Base-by-base conservation (phyloP, 495 filamentous ascomycete species). In the Xylaria nigripes region DNA sequence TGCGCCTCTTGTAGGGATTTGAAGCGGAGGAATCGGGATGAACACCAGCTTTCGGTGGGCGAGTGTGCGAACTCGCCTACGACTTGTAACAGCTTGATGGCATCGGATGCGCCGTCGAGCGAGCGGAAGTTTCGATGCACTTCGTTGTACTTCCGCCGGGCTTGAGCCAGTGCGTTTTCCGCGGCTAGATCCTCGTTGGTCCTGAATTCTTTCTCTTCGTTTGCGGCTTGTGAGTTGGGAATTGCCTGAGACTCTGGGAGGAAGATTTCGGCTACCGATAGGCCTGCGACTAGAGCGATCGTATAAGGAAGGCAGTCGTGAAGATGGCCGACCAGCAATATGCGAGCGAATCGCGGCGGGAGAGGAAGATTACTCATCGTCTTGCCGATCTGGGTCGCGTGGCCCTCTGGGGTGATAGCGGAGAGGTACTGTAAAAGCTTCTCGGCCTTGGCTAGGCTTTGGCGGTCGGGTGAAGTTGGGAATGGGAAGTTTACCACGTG, bases 401-500 rank as follows among this genome's bases (percentile, higher is more conserved):
- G 81, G n/a, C 88, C 88, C 13, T 75, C 75, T 7, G 77, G 63
- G 9, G 81, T 78, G 24, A 88, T 72, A 5, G 85, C 87, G 10
- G 82, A 81, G 8, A 92, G 75, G 61, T 90, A 86, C 38, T 78
- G 82, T 8, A 96, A 72, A 6, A 96, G 77, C 61, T 86, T 91
- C 66, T 97, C 93, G 18, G 94, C 90, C 61, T 86, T 91, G 43
- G 80, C 77, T 1, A 99, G 76, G 56, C 84, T 88, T 54, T 85
- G 74, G 13, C 84, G 83, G 56, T 90, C 86, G 18, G 93, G 94
- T 6, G 89, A 84, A 3, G 94, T 96, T 7, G 94, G 94, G 66
- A 97, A 99, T n/a, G 93, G 94, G 67, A 99, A 99, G 62, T 91
- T 95, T 63, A 85, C 81, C 2, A 97, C 86, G 50, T 90, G 85